phyloP scores from a whole-genome alignment of 2,329 filamentous ascomycete species.

The Cryphonectria radicalis region DNA sequence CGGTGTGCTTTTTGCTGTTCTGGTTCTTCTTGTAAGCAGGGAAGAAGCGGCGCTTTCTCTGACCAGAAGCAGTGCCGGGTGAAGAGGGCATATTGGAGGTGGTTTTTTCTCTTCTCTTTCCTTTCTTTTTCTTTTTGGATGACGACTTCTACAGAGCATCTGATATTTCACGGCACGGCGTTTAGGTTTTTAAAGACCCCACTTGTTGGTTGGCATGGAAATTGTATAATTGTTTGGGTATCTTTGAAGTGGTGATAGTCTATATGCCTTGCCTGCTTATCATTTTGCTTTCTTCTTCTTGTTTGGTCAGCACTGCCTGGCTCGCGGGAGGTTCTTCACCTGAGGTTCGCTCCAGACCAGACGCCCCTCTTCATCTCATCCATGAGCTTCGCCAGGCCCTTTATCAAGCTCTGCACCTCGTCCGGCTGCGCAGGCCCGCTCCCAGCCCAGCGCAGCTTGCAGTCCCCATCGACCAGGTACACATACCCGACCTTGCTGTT shows the following conservation, averaged over 20 bases:
- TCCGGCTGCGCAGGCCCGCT: slow-evolving; percentile 70
- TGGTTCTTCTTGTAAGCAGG: slow-evolving; percentile 69
- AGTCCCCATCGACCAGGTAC: slow-evolving; percentile 85
- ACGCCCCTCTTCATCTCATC: slow-evolving; percentile 54
- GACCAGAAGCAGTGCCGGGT: not conserved
- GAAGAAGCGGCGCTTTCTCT: not conserved
- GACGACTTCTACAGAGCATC: slow-evolving; percentile 13
- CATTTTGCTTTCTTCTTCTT: not conserved
- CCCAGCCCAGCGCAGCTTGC: slow-evolving; percentile 92
- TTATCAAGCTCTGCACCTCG: slow-evolving; percentile 70
- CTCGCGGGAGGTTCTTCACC: not conserved
- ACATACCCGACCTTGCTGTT: slow-evolving; percentile 95
- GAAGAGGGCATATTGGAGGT: not conserved
- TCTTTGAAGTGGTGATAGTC: slow-evolving; percentile 24
- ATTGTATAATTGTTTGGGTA: slow-evolving; percentile 30
- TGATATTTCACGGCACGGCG: slow-evolving; percentile 24
- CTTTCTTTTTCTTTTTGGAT: not conserved
- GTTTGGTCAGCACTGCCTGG: not conserved
- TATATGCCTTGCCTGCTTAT: slow-evolving; percentile 7
- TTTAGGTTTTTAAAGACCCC: slow-evolving; percentile 13
- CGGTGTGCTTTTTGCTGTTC: slow-evolving; percentile 86
- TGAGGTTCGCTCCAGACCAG: slow-evolving; percentile 18
- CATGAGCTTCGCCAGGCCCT: slow-evolving; percentile 65
- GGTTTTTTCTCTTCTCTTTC: not conserved
- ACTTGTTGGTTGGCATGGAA: slow-evolving; percentile 14